Conservation (phyloP, 495 filamentous ascomycete genomes). For the Tuber calosporum region DNA sequence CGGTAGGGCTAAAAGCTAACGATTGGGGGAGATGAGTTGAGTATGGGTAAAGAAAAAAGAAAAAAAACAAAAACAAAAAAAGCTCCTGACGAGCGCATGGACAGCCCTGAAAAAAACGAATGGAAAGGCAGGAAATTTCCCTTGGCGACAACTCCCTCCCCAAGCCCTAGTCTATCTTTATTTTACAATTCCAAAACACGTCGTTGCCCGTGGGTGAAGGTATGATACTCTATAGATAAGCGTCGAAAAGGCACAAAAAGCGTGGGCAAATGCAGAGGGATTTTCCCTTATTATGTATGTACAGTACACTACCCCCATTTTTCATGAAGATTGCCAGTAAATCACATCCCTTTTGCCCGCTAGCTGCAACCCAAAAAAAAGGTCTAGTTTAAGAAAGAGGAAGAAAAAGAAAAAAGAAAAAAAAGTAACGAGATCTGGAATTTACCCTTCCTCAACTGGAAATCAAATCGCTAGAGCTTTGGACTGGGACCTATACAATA, state of each 20-base stretch:
- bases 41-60: too few relatives aligned
- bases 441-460: neutral
- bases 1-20: neutral
- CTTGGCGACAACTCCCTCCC: neutral
- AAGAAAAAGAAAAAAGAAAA: too few relatives aligned
- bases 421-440: too few relatives aligned
- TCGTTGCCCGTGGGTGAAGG: neutral
- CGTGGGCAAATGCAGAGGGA: neutral
- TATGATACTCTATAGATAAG: neutral
- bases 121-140: neutral
- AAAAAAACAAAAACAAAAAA: neutral
- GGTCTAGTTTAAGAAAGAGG: too few relatives aligned
- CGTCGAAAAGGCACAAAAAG: neutral
- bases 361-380: neutral
- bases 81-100: neutral
- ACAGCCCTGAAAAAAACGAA: neutral
- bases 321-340: neutral
- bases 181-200: neutral
- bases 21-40: neutral
- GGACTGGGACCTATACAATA: too few relatives aligned
- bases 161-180: neutral
- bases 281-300: neutral
- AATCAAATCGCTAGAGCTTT: neutral
- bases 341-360: neutral
- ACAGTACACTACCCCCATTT: neutral